These are phyloP conservation scores for Zygosaccharomyces kombuchaensis DNA, from an alignment of 805 yeast genomes.

Conservation along the genomic window DNA sequence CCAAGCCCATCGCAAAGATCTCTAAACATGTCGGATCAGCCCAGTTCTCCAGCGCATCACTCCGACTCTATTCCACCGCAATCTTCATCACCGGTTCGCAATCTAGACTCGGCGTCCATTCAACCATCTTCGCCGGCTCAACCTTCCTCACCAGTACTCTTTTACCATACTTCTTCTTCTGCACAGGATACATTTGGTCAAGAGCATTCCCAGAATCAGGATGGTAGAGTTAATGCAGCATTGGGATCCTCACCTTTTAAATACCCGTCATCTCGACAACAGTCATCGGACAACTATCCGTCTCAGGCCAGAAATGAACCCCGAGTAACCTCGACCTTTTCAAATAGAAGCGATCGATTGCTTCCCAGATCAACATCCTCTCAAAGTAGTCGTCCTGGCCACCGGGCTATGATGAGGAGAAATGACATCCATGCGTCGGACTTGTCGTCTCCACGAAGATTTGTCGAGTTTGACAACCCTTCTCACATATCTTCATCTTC, in stretches of 20 bases:
- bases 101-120: constrained; percentile 23
- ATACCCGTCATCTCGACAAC: constrained; percentile 38
- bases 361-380: constrained; percentile 24
- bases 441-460: constrained; percentile 67
- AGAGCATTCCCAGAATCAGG: constrained; percentile 16
- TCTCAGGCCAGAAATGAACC: constrained; percentile 21
- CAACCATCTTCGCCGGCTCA: constrained; percentile 34
- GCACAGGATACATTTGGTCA: constrained; percentile 30
- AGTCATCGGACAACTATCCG: constrained; percentile 27
- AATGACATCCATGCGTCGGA: constrained; percentile 77
- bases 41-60: constrained; percentile 39
- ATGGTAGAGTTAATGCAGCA: constrained; percentile 16
- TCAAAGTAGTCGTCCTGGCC: constrained; percentile 32
- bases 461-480: constrained; percentile 44
- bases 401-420: constrained; percentile 55
- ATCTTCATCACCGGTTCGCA: constrained; percentile 34
- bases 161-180: constrained; percentile 33
- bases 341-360: constrained; percentile 44
- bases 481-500: constrained; percentile 31
- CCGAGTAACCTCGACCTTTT: constrained; percentile 35
- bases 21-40: constrained; percentile 25
- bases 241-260: constrained; percentile 44
- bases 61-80: constrained; percentile 35
- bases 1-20: background rate
- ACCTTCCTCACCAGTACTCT: constrained; percentile 38